Evolutionary conservation across 208 protist species (phyloP).

Genomic region (Trypanosoma vivax): DNA sequence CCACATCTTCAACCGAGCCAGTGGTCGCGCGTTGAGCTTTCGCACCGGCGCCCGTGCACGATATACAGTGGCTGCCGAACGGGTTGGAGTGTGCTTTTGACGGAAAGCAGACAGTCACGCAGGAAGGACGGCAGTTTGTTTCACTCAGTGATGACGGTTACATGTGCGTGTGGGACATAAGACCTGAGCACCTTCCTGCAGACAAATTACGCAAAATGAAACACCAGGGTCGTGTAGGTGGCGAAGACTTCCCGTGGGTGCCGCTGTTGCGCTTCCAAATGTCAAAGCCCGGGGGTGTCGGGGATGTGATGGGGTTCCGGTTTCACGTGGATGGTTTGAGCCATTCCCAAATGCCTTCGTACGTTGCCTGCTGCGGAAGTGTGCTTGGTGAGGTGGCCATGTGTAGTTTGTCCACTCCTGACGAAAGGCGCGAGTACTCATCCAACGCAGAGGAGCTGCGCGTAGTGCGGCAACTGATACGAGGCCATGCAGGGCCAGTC

Average conservation of each 20-base stretch:
- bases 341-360: slow-evolving; percentile 42
- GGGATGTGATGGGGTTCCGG: slow-evolving; percentile 74
- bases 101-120: slow-evolving; percentile 63
- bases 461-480: slow-evolving; percentile 36
- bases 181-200: slow-evolving; percentile 71
- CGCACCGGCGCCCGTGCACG: slow-evolving; percentile 82
- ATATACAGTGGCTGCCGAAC: slow-evolving; percentile 78
- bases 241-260: slow-evolving; percentile 74
- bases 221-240: slow-evolving; percentile 59
- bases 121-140: slow-evolving; percentile 70
- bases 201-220: slow-evolving; percentile 90
- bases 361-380: slow-evolving; percentile 51
- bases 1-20: slow-evolving; percentile 78
- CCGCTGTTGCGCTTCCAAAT: slow-evolving; percentile 75
- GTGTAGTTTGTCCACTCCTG: slow-evolving; percentile 52
- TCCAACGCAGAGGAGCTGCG: slow-evolving; percentile 54
- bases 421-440: slow-evolving; percentile 42
- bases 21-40: slow-evolving; percentile 77
- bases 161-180: slow-evolving; percentile 86
- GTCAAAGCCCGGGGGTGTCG: slow-evolving; percentile 49
- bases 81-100: slow-evolving; percentile 80
- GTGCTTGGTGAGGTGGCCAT: slow-evolving; percentile 68
- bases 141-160: slow-evolving; percentile 84
- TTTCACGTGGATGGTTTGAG: slow-evolving; percentile 68
- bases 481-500: slow-evolving; percentile 71